Conservation (phyloP, 108 stramenopile genomes). For the Nitzschia sp. region DNA sequence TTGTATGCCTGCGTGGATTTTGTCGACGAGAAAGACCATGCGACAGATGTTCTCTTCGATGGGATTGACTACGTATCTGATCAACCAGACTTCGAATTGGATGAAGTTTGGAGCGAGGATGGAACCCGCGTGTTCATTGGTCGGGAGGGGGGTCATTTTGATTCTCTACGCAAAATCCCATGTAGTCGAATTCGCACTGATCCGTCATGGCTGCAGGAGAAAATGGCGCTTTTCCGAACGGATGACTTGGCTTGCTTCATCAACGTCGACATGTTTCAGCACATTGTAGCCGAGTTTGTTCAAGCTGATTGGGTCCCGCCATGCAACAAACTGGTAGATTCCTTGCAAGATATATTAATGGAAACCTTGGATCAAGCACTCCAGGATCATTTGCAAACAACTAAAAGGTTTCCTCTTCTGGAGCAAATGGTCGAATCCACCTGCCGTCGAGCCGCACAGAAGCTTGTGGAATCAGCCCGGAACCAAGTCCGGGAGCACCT, state of each 20-base stretch:
- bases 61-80: constrained; percentile 29
- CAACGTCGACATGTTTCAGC: constrained; percentile 64
- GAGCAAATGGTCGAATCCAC: constrained; percentile 28
- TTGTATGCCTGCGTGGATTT: constrained; percentile 46
- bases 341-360: constrained; percentile 15
- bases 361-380: constrained; percentile 6
- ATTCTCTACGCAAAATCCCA: constrained; percentile 50
- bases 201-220: constrained; percentile 56
- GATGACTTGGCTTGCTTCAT: constrained; percentile 71
- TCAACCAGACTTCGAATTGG: constrained; percentile 28
- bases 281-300: constrained; percentile 63
- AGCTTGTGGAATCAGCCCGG: constrained; percentile 36
- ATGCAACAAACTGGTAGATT: constrained; percentile 22
- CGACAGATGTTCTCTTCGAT: constrained; percentile 47
- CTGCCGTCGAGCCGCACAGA: constrained; percentile 12
- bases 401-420: constrained; percentile 32
- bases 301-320: constrained; percentile 63
- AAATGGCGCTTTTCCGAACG: constrained; percentile 55
- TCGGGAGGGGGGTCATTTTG: constrained; percentile 35
- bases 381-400: background rate
- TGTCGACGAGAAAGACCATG: constrained; percentile 28
- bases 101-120: constrained; percentile 54
- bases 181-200: constrained; percentile 47
- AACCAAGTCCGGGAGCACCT: constrained; percentile 51
- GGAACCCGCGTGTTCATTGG: constrained; percentile 57